Conservation (phyloP, 139 green algal genomes). For the Coelastrella sp. region DNA sequence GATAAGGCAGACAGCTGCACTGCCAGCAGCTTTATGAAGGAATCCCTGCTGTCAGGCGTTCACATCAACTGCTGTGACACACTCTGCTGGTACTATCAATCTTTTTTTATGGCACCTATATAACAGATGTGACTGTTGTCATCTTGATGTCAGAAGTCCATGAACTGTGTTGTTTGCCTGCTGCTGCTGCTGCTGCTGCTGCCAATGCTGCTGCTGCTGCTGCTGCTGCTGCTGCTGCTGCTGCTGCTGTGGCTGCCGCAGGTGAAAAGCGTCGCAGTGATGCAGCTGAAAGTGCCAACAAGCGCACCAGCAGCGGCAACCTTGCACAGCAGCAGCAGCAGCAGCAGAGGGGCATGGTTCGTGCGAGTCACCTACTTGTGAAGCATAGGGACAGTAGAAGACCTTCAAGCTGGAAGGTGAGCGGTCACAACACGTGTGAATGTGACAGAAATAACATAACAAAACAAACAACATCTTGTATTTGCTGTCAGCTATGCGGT, state of each 20-base stretch:
- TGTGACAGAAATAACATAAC: background rate
- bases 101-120: too few species aligned
- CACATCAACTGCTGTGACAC: too few species aligned
- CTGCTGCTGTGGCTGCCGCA: conserved; percentile 10
- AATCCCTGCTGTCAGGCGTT: too few species aligned
- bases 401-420: conserved; percentile 85
- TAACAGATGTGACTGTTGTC: background rate
- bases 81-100: too few species aligned
- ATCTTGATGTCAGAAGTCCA: too few species aligned
- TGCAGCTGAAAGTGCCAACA: background rate
- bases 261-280: conserved; percentile 50
- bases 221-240: background rate
- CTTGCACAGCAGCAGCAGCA: conserved; percentile 10
- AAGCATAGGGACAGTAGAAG: conserved; percentile 83
- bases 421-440: background rate
- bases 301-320: background rate
- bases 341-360: conserved; percentile 53
- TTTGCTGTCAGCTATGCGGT: conserved; percentile 34
- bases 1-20: too few species aligned
- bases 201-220: background rate
- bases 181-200: background rate
- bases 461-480: too few species aligned
- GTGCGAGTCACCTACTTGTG: conserved; percentile 87
- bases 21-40: too few species aligned
- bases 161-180: too few species aligned